Evolutionary conservation across 2,329 filamentous ascomycete genomes (phyloP).

Genomic region (Leptographium lundbergii): DNA sequence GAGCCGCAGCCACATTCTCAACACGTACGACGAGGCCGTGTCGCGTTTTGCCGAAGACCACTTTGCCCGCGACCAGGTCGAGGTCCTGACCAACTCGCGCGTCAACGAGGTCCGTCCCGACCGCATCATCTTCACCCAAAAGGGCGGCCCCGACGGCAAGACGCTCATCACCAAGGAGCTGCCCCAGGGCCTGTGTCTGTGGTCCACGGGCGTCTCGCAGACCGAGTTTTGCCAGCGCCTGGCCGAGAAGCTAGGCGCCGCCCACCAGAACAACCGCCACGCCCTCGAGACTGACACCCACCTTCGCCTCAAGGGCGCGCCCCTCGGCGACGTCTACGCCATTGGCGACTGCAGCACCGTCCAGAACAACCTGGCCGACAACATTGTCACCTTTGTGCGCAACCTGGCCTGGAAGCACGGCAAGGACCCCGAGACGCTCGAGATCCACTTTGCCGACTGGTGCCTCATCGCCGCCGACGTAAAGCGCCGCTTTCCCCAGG

Average conservation of each 20-base stretch:
- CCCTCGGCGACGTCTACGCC: constrained; percentile 88
- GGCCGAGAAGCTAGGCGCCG: constrained; percentile 55
- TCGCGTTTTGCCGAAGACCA: constrained; percentile 85
- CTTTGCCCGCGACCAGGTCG: constrained; percentile 82
- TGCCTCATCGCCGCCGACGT: constrained; percentile 71
- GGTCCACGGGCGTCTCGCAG: constrained; percentile 92
- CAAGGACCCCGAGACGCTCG: constrained; percentile 76
- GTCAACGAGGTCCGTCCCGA: constrained; percentile 80
- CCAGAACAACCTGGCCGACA: constrained; percentile 90
- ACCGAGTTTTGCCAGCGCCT: constrained; percentile 67
- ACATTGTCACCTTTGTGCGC: constrained; percentile 81
- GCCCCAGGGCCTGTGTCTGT: constrained; percentile 90
- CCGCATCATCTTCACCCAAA: constrained; percentile 81
- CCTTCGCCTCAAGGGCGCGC: constrained; percentile 76
- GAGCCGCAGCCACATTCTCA: constrained; percentile 85
- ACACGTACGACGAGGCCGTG: constrained; percentile 93
- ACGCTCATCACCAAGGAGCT: constrained; percentile 75
- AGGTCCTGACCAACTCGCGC: constrained; percentile 83
- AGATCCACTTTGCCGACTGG: constrained; percentile 83
- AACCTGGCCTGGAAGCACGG: constrained; percentile 85
- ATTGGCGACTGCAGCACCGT: constrained; percentile 94
- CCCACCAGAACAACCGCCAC: constrained; percentile 72
- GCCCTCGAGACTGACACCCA: constrained; percentile 93
- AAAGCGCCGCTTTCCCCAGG: constrained; percentile 82
- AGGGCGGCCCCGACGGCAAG: constrained; percentile 52